phyloP scores from a whole-genome alignment of 441 rosid genomes.

The Pelargonium fulgidum region DNA sequence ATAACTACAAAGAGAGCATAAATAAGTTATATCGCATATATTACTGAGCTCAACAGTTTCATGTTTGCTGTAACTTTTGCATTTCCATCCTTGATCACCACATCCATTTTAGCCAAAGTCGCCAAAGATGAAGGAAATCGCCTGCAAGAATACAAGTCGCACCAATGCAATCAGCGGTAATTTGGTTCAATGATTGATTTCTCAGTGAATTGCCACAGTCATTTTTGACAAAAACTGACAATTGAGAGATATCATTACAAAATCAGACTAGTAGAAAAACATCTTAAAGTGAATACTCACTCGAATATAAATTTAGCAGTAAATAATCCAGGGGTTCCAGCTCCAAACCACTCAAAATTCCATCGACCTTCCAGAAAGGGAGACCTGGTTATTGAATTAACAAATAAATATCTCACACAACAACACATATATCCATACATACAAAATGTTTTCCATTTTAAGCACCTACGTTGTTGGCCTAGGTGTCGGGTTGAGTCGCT shows the following conservation, averaged over 20 bases:
- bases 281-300: slow-evolving; percentile 30
- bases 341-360: slow-evolving; percentile 91
- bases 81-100: slow-evolving; percentile 55
- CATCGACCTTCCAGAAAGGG: slow-evolving; percentile 82
- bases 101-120: slow-evolving; percentile 64
- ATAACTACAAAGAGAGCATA: neutral
- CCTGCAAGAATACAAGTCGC: slow-evolving; percentile 35
- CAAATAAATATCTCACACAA: slow-evolving; percentile 29
- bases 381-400: slow-evolving; percentile 66
- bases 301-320: slow-evolving; percentile 60
- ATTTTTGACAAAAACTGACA: no score
- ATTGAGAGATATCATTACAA: neutral
- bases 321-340: slow-evolving; percentile 63
- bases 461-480: slow-evolving; percentile 81
- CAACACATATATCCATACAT: slow-evolving; percentile 6
- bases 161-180: slow-evolving; percentile 14
- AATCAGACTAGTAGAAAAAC: neutral
- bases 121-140: slow-evolving; percentile 68
- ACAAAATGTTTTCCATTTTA: slow-evolving; percentile 10
- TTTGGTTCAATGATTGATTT: neutral
- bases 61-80: slow-evolving; percentile 52
- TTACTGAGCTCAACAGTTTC: slow-evolving; percentile 67
- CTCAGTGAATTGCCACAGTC: no score
- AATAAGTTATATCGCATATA: slow-evolving; percentile 6
- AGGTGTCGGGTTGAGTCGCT: slow-evolving; percentile 80